phyloP scores from a whole-genome alignment of 2,329 filamentous ascomycete genomes.

The Aspergillus persii region DNA sequence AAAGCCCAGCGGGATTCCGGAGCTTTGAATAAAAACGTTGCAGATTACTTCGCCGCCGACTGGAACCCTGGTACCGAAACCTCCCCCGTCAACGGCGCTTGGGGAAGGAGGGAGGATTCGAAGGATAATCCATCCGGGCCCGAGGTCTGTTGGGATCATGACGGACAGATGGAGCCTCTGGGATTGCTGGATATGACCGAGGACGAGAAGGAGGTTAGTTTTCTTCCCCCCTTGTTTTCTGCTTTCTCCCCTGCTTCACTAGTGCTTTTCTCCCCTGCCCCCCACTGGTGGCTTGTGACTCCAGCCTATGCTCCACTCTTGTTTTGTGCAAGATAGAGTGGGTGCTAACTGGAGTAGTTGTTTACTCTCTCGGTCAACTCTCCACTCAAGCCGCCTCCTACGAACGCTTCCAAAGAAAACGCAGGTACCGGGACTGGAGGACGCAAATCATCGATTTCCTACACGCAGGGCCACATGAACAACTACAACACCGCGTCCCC shows the following conservation, averaged over 20 bases:
- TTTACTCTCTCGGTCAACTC: slow-evolving; percentile 91
- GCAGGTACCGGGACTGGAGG: slow-evolving; percentile 43
- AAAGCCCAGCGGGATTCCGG: slow-evolving; percentile 56
- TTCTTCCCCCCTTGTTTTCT: slow-evolving; percentile 2
- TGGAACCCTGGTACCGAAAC: slow-evolving; percentile 78
- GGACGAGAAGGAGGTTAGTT: slow-evolving; percentile 61
- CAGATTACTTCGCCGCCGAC: slow-evolving; percentile 67
- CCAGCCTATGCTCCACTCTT: background rate
- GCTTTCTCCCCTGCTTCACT: background rate
- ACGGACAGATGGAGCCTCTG: slow-evolving; percentile 68
- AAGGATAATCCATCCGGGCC: slow-evolving; percentile 74
- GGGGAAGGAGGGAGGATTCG: slow-evolving; percentile 75
- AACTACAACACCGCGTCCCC: slow-evolving; percentile 72
- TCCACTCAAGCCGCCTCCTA: slow-evolving; percentile 78
- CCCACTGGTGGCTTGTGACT: background rate
- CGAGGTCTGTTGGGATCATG: slow-evolving; percentile 86
- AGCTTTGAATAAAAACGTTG: slow-evolving; percentile 58
- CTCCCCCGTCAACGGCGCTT: slow-evolving; percentile 57
- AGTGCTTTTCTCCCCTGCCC: background rate
- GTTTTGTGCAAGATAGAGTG: slow-evolving; percentile 3
- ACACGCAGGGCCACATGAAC: slow-evolving; percentile 58
- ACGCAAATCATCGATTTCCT: slow-evolving; percentile 80
- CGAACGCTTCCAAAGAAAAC: slow-evolving; percentile 61
- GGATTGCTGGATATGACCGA: slow-evolving; percentile 70
- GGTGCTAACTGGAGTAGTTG: slow-evolving; percentile 52